Evolutionary conservation across 225 moss, liverwort and hornwort species (phyloP).

Genomic region (Pseudoscleropodium purum): DNA sequence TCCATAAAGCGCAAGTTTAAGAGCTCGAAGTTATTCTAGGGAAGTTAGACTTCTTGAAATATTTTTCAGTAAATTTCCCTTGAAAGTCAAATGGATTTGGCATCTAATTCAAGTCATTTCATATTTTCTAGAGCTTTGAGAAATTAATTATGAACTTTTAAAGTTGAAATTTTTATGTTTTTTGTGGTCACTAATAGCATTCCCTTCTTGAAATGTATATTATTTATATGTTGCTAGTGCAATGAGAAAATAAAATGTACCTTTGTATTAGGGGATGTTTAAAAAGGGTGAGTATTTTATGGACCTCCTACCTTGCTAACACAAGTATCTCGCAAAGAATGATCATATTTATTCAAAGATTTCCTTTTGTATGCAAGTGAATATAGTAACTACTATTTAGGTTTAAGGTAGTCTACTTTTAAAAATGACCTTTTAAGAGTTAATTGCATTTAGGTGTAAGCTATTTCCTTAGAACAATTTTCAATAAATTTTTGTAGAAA

Average conservation of each 20-base stretch:
- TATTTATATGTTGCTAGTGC: background rate
- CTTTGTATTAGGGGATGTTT: fast-evolving
- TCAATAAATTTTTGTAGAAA: no score
- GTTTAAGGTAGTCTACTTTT: background rate
- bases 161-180: background rate
- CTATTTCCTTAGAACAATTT: no score
- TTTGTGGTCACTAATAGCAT: background rate
- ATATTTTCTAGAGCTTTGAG: background rate
- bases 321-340: background rate
- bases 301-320: fast-evolving
- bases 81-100: background rate
- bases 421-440: no score
- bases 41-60: background rate
- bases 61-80: background rate
- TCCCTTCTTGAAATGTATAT: background rate
- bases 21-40: fast-evolving
- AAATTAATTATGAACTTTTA: background rate
- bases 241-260: background rate
- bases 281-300: fast-evolving
- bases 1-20: background rate
- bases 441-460: no score
- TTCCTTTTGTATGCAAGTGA: fast-evolving
- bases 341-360: background rate
- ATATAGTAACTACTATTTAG: background rate
- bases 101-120: fast-evolving